phyloP scores from a whole-genome alignment of 78 protist species.

The Bigelowiella natans region DNA sequence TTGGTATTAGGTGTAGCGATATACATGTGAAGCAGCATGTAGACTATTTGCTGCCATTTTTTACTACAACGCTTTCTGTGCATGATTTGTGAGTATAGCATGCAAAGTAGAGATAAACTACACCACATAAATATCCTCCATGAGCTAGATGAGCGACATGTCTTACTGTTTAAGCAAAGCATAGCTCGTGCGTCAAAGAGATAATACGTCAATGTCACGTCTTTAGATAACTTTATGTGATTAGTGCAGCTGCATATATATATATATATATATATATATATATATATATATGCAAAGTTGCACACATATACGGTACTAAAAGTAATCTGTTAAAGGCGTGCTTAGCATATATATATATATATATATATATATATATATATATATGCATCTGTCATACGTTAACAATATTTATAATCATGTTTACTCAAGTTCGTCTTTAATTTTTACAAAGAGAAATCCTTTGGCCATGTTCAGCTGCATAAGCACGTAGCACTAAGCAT shows the following conservation, averaged over 20 bases:
- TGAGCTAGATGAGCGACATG: too few relatives aligned
- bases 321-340: neutral
- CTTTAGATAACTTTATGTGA: too few relatives aligned
- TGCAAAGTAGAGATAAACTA: too few relatives aligned
- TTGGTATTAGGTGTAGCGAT: too few relatives aligned
- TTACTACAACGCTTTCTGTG: too few relatives aligned
- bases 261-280: neutral
- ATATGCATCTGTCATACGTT: neutral
- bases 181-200: too few relatives aligned
- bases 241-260: neutral
- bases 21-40: too few relatives aligned
- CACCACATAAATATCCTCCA: too few relatives aligned
- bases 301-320: neutral
- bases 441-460: neutral
- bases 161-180: too few relatives aligned
- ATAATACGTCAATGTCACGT: too few relatives aligned
- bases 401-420: neutral
- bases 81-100: too few relatives aligned
- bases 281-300: neutral
- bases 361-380: neutral
- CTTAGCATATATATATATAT: neutral
- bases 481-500: neutral
- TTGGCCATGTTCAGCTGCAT: neutral
- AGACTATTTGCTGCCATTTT: too few relatives aligned
- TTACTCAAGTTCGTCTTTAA: neutral